A percentile compares a stretch with the other conserved stretches of the same genome.
phyloP scores from a whole-genome alignment of 2,329 filamentous ascomycete species.

The Celoporthe dispersa region DNA sequence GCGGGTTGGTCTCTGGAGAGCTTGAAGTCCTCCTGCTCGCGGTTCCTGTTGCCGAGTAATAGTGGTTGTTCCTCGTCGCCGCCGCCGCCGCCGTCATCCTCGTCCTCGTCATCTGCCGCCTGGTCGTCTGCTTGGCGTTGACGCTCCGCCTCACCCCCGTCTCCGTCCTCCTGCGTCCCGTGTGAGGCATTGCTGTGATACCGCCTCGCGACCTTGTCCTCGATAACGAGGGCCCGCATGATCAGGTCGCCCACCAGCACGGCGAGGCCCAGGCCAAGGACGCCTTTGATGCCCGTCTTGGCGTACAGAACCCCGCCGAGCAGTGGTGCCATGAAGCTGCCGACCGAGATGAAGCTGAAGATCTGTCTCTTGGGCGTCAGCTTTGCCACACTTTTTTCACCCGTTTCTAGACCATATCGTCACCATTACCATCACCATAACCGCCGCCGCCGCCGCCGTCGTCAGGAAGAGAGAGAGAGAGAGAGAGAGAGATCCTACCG shows the following conservation, averaged over 20 bases:
- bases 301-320: conserved; percentile 65
- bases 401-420: not conserved
- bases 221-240: conserved; percentile 64
- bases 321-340: conserved; percentile 59
- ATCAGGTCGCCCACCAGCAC: conserved; percentile 62
- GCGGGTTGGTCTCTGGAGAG: conserved; percentile 46
- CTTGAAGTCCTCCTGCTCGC: conserved; percentile 42
- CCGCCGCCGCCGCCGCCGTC: too few relatives aligned
- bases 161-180: conserved; percentile 2
- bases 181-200: conserved; percentile 32
- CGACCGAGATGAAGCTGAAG: conserved; percentile 63
- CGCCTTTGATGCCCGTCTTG: conserved; percentile 60
- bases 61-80: conserved; percentile 45
- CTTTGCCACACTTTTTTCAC: too few relatives aligned
- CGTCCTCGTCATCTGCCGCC: conserved; percentile 31
- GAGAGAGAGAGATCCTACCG: conserved; percentile 44
- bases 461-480: too few relatives aligned
- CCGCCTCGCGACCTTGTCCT: conserved; percentile 61
- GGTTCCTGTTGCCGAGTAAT: conserved; percentile 36
- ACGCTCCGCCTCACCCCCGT: not conserved
- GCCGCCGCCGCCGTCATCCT: too few relatives aligned
- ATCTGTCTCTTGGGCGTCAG: conserved; percentile 41
- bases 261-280: conserved; percentile 60
- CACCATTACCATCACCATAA: too few relatives aligned
- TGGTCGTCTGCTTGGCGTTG: not conserved